A percentile compares a stretch with the other conserved stretches of the same genome.
phyloP scores from a whole-genome alignment of 306 rosid species.

The Cucumis hystrix region DNA sequence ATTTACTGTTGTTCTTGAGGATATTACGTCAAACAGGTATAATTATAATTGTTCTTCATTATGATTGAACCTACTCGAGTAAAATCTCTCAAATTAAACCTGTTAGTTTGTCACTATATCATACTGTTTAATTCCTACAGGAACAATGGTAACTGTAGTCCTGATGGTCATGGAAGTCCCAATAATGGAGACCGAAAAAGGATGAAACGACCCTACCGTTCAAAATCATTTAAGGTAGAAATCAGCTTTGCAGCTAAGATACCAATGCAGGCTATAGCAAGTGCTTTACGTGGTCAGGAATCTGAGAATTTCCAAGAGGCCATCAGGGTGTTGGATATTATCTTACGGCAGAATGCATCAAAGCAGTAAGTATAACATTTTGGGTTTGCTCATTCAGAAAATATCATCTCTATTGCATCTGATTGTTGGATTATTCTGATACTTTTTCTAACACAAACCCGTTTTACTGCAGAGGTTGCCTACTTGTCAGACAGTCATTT shows the following conservation, averaged over 20 bases:
- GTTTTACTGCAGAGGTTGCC: slow-evolving; percentile 62
- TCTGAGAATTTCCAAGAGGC: slow-evolving; percentile 83
- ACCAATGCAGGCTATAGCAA: slow-evolving; percentile 65
- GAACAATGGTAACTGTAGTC: slow-evolving; percentile 46
- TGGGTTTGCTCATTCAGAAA: neutral
- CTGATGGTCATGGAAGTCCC: slow-evolving; percentile 41
- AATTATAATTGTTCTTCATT: slow-evolving; percentile 8
- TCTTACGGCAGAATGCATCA: slow-evolving; percentile 84
- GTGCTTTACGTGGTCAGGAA: slow-evolving; percentile 74
- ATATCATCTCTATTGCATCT: neutral
- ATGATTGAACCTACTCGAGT: neutral
- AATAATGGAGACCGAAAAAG: slow-evolving; percentile 66
- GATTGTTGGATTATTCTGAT: neutral
- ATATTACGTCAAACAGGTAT: slow-evolving; percentile 47
- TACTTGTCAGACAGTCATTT: slow-evolving; percentile 78
- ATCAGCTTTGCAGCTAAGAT: slow-evolving; percentile 73
- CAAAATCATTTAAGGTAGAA: slow-evolving; percentile 66
- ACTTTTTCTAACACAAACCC: neutral
- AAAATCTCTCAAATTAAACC: neutral
- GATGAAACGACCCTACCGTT: slow-evolving; percentile 36
- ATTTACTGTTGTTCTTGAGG: slow-evolving; percentile 72
- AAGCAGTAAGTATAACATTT: slow-evolving; percentile 48
- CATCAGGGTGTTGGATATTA: slow-evolving; percentile 69
- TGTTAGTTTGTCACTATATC: neutral
- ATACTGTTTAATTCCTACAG: slow-evolving; percentile 12